Evolutionary conservation across 139 green algal genomes (phyloP), one percentile per base, ranked within the genome.

Genomic region (Coccomyxa sp.): DNA sequence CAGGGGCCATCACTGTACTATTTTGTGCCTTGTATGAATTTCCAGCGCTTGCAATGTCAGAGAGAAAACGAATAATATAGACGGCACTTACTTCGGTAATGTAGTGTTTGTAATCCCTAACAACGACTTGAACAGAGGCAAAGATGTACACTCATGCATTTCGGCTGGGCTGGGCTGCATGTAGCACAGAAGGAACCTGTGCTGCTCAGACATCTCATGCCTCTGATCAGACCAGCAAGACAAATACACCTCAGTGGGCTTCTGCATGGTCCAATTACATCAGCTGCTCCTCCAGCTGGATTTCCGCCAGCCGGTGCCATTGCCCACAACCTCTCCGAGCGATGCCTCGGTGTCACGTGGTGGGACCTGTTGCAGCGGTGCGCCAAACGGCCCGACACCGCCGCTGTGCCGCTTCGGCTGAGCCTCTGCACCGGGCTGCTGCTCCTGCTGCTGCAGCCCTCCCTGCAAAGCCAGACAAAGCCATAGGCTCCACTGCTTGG

Each of bases 201-300:
- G 85, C 27, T 45, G 79, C 58, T 87, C 80, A 4, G 92, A 88
- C 27, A 89, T 89, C 66, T 90, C 85, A 11, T 81, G 63, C 68
- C 95, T 81, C 38, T 95, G 82, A 7, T 86, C 79, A 0, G 77
- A 63, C 83, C 86, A 91, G 85, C 77, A 83, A 14, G 58, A 30
- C 45, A 60, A 28, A 57, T 17, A 74, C 38, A 51, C 3, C 38
- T 51, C 38, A 51, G 38, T 51, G 38, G 38, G 38, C 38, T 51
- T 51, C 38, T 51, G 38, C 38, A 51, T 51, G 38, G 7, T n/a
- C n/a, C n/a, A 68, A 68, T 68, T 4, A 71, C 63, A 25, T 71
- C 63, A 71, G 63, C 63, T 71, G 63, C 63, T 21, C 63, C 63
- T 28, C 18, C 63, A 21, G 21, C 18, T 28, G 18, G 18, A 28